Base-by-base conservation (phyloP, 106 monocot genomes). In the Allium cepa region DNA sequence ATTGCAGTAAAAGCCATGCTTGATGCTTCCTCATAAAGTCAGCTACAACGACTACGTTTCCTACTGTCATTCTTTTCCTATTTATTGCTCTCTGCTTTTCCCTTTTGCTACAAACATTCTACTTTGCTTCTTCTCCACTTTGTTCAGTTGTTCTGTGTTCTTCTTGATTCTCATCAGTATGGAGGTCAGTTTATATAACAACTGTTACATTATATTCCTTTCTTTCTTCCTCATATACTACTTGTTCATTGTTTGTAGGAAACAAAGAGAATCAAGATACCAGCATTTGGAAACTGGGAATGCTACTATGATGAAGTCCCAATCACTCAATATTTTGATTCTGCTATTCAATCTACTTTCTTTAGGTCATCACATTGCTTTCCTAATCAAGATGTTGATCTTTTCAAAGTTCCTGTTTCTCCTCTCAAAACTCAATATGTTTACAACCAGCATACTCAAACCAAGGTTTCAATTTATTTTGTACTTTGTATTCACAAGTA, bases 311-410 rank as follows among this genome's bases (percentile, higher is more conserved):
- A 53, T 53, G 52, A 53, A 13, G 13, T 53, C 10, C 52, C 52
- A 9, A 53, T 53, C 52, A 53, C 52, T 53, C 52, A 53, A 53
- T 76, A 71, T 65, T 80, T 75, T 46, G 75, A 80, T 11, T 75
- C 75, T 10, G 80, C 71, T 4, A 80, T 75, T 52, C 75, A 80
- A 50, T 71, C 76, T 18, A 64, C 71, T 8, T 67, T 80, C 50
- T 28, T 66, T 28, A 61, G 69, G 62, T 22, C 22, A 22, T 22
- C 22, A 22, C 0, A 61, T 47, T 18, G 26, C 59, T 51, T 67
- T 46, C 56, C 15, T 58, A 52, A 49, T 11, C 62, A 46, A 45
- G 68, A 72, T 47, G 69, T 58, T 64, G 52, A 73, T 58, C 57
- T 70, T 50, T 71, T 63, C 46, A 70, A 58, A 28, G 70, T 73